phyloP scores from a whole-genome alignment of 805 yeast species.

The Millerozyma miso region DNA sequence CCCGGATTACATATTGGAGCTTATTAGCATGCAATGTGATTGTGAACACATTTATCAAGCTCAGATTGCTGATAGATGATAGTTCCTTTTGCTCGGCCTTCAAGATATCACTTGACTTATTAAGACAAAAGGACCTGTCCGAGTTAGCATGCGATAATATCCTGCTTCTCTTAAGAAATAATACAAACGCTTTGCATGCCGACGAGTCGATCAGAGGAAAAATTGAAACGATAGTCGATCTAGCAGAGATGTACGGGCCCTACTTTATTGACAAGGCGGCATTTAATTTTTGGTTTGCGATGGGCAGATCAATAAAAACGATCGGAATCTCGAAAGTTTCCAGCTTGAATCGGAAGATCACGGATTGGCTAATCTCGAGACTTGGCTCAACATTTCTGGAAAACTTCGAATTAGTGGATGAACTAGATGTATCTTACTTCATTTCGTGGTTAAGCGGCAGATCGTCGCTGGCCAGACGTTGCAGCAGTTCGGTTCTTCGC shows the following conservation, averaged over 20 bases:
- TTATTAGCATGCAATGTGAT: conserved; percentile 17
- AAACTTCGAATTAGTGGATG: neutral
- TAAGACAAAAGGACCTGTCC: conserved; percentile 26
- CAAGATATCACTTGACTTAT: conserved; percentile 31
- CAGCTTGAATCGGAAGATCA: conserved; percentile 24
- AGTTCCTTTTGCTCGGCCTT: conserved; percentile 7
- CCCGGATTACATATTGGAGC: conserved; percentile 21
- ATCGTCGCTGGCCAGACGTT: neutral
- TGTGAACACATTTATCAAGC: conserved; percentile 3
- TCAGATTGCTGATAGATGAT: neutral
- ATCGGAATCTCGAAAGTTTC: conserved; percentile 26
- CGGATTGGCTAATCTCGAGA: conserved; percentile 50
- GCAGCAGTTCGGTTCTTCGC: neutral
- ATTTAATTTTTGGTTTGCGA: conserved; percentile 50
- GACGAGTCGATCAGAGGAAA: conserved; percentile 35
- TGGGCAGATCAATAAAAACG: conserved; percentile 32
- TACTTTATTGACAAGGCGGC: conserved; percentile 41
- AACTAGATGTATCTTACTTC: neutral
- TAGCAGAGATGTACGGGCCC: conserved; percentile 64
- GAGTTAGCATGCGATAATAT: conserved; percentile 22
- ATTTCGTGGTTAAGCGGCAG: neutral
- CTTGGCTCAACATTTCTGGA: conserved; percentile 26
- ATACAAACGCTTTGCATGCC: neutral
- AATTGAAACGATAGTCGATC: conserved; percentile 47
- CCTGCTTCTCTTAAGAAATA: neutral